Evolutionary conservation across 176 grass and related monocot species (phyloP), one percentile per base, ranked within the genome.

Genomic region (Lolium perenne): DNA sequence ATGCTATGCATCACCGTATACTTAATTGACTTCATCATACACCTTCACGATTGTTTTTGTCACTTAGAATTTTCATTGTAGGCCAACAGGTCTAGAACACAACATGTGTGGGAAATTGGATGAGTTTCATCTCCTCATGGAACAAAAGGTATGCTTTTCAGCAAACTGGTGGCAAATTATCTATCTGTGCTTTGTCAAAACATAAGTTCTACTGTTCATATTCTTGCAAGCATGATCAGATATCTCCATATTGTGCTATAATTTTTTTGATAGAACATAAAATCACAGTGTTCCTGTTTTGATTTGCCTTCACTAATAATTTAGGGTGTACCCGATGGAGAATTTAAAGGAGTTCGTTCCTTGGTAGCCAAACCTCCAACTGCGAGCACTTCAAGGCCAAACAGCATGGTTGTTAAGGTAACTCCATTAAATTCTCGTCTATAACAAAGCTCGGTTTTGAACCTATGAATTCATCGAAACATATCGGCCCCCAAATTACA

Each of bases 401-500:
- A 88, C 56, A 94, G 93, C 87, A 94, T 94, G 93, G 87, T 94
- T 51, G 87, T 94, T 13, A 90, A 92, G 93, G 93, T 88, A 91
- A 88, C 0, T 13, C 10, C 1, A 64, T 4, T 3, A 10, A 4
- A 2, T 73, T 13, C 15, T 23, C n/a, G 18, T 48, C 16, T 15
- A 3, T 10, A 55, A 11, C 9, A 55, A 38, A 55, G 15, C 18
- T 55, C 0, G 20, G 50, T 38, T 75, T 17, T 29, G 7, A 71
- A 23, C 0, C 10, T 8, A 83, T 17, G 10, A 26, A 54, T 58
- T 83, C 45, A 63, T 0, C 0, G 26, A 78, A 47, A 82, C 15
- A 23, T 45, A 21, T 29, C 1, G 21, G 7, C 17, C n/a, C 0
- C 5, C 1, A 6, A 62, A 4, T 32, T 25, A 54, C 87, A 94